Base-by-base conservation (phyloP, 2,329 filamentous ascomycete species). In the Fusarium citri region DNA sequence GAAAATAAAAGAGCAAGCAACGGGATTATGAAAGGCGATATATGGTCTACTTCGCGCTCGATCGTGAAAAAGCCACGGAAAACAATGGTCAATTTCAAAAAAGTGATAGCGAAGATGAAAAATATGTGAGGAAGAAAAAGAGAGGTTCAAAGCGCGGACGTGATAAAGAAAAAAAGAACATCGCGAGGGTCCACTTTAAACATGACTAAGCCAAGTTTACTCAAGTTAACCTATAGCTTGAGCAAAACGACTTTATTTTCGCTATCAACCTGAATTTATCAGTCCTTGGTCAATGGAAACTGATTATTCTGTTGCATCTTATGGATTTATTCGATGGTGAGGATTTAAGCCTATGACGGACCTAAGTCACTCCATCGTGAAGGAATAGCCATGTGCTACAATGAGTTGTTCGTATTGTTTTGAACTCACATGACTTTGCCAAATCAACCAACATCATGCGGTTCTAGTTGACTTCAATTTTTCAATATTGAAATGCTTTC, bases 21-120 rank as follows among this genome's bases (percentile, higher is more conserved):
- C 80, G 82, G 84, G 86, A 89, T 89, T 88, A 87, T 88, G 84
- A 88, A 87, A 84, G 83, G 86, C 84, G 79, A 56, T 46, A 43
- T 22, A 80, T 81, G 60, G 71, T 89, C 86, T 89, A 81, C 87
- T 87, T 88, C 85, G 79, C 80, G 77, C 78, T 66, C 77, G 76
- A 76, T 76, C 76, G 73, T 81, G 84, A 85, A 84, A 68, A 81
- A 80, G 82, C 79, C 83, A 83, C 74, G 57, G 73, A 2, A 53
- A 59, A 53, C 51, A 49, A 69, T 72, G 71, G 71, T 76, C 79
- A 76, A 75, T 69, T 77, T 78, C 76, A 76, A 68, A 69, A 78
- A 71, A 75, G 72, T 75, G 77, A 79, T 74, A 72, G 80, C 79
- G 78, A 80, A 80, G 78, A 69, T 66, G 50, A 79, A 66, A 85